Evolutionary conservation across 768 basidiomycete genomes (phyloP).

Genomic region (Cantharellus anzutake): DNA sequence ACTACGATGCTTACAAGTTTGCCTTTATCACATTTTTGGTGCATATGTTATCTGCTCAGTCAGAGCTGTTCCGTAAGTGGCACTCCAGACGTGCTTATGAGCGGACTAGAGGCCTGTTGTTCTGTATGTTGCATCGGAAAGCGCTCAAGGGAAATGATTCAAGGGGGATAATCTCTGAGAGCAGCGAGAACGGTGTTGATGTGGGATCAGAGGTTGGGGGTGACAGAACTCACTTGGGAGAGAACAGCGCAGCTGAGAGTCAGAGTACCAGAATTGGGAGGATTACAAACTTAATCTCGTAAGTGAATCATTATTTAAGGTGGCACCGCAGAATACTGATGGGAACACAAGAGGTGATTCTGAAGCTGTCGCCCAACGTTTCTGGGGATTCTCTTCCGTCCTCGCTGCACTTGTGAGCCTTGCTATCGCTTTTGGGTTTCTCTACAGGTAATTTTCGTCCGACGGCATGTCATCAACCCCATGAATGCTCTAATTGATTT

Average conservation of each 20-base stretch:
- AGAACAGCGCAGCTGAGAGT: slow-evolving; percentile 2
- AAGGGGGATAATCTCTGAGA: slow-evolving; percentile 22
- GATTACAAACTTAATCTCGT: slow-evolving; percentile 63
- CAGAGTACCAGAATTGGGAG: slow-evolving; percentile 16
- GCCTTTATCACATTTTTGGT: slow-evolving; percentile 38
- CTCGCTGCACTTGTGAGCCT: slow-evolving; percentile 44
- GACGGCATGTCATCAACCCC: too few relatives aligned
- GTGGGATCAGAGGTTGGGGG: too few relatives aligned
- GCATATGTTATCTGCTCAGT: slow-evolving; percentile 47
- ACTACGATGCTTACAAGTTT: slow-evolving; percentile 32
- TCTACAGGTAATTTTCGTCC: slow-evolving; percentile 37
- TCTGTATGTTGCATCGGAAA: slow-evolving; percentile 52
- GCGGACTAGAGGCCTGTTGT: slow-evolving; percentile 49
- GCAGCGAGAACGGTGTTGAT: slow-evolving; percentile 9
- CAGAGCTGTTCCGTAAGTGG: slow-evolving; percentile 42
- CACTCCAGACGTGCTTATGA: slow-evolving; percentile 52
- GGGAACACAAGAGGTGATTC: slow-evolving; percentile 34
- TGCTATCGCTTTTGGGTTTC: slow-evolving; percentile 44
- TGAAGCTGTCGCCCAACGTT: slow-evolving; percentile 48
- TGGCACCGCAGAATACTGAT: too few relatives aligned
- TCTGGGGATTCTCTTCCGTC: slow-evolving; percentile 54
- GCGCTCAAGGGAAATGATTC: slow-evolving; percentile 40
- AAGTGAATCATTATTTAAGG: slow-evolving; percentile 10
- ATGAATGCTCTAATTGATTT: too few relatives aligned
- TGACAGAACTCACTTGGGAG: too few relatives aligned